phyloP scores from a whole-genome alignment of 2,329 filamentous ascomycete species.

The Leptographium procerum region DNA sequence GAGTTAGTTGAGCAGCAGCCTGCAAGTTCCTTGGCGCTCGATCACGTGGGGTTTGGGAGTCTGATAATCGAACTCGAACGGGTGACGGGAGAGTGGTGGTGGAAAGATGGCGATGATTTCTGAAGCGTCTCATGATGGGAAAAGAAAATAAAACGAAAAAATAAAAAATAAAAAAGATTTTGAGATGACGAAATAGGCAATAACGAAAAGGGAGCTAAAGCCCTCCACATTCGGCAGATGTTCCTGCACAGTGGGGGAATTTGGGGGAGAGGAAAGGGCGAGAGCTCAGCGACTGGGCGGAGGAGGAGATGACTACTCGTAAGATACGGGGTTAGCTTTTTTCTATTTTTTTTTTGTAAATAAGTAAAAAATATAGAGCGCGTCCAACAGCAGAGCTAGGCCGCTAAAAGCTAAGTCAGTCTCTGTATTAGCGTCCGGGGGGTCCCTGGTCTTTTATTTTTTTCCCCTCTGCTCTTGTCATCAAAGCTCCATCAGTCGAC shows the following conservation, averaged over 20 bases:
- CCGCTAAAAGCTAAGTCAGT: neutral
- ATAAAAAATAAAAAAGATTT: neutral
- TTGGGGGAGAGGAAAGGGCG: neutral
- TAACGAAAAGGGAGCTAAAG: constrained; percentile 2
- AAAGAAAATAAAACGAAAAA: neutral
- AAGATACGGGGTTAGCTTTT: neutral
- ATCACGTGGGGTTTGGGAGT: neutral
- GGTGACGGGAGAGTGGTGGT: neutral
- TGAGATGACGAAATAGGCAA: neutral
- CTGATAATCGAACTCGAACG: neutral
- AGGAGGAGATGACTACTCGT: neutral
- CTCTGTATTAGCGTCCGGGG: neutral
- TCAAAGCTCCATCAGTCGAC: neutral
- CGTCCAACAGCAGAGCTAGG: neutral
- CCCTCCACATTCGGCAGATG: constrained; percentile 4
- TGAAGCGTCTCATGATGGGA: neutral
- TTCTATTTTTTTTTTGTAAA: too few species aligned
- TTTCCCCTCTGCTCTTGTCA: neutral
- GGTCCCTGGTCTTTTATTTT: neutral
- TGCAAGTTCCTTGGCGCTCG: neutral
- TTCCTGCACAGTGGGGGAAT: neutral
- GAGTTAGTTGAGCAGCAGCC: neutral
- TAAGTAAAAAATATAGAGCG: neutral
- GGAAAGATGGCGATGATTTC: neutral
- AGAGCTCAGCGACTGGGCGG: neutral